phyloP scores from a whole-genome alignment of 805 yeast species.

The Kodamaea kakaduensis region DNA sequence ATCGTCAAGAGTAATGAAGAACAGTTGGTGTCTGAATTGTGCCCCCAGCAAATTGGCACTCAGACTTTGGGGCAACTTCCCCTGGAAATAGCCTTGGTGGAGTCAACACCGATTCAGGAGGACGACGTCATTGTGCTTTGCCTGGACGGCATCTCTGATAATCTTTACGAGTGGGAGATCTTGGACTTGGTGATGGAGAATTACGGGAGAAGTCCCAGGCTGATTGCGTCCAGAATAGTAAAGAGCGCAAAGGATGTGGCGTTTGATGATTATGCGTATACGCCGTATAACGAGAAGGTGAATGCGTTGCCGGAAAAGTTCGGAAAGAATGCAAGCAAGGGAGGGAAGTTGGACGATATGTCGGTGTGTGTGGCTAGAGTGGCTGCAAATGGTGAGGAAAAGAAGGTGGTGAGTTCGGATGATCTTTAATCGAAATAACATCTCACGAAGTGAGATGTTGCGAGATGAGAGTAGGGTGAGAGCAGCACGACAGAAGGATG shows the following conservation, averaged over 20 bases:
- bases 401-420: neutral
- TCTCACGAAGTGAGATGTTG: neutral
- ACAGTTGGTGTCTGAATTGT: slow-evolving; percentile 42
- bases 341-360: slow-evolving; percentile 56
- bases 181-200: slow-evolving; percentile 32
- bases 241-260: slow-evolving; percentile 46
- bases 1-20: slow-evolving; percentile 42
- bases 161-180: slow-evolving; percentile 47
- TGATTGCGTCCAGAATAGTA: slow-evolving; percentile 38
- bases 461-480: too few species aligned
- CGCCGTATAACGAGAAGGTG: slow-evolving; percentile 52
- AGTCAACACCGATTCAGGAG: slow-evolving; percentile 34
- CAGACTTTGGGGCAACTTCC: slow-evolving; percentile 42
- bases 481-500: too few species aligned
- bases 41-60: slow-evolving; percentile 56
- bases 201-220: slow-evolving; percentile 31
- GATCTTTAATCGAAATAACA: neutral
- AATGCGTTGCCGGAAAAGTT: slow-evolving; percentile 36
- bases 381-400: slow-evolving; percentile 8
- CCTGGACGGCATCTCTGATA: slow-evolving; percentile 54
- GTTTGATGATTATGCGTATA: slow-evolving; percentile 48
- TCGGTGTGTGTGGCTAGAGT: slow-evolving; percentile 49
- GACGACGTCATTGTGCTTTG: slow-evolving; percentile 45
- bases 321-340: slow-evolving; percentile 35
- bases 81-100: slow-evolving; percentile 46